phyloP scores from a whole-genome alignment of 2,329 filamentous ascomycete genomes.

The Claviceps sorghi region DNA sequence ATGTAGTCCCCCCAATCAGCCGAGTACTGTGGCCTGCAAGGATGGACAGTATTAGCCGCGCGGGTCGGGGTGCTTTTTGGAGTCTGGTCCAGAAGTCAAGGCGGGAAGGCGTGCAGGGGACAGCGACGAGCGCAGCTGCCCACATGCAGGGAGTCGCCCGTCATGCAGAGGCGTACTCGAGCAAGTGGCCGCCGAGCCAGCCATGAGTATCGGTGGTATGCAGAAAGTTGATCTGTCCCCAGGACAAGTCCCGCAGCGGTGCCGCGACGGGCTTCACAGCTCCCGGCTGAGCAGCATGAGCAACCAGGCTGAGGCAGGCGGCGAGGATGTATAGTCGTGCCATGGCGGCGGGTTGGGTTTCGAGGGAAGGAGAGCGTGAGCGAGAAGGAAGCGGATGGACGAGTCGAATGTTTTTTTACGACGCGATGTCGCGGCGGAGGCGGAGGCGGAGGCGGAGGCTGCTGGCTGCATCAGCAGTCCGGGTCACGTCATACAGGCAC shows the following conservation, averaged over 20 bases:
- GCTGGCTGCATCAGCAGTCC: too few relatives aligned
- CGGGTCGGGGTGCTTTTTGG: not conserved
- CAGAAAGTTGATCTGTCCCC: constrained; percentile 95
- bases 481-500: too few relatives aligned
- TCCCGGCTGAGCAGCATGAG: constrained; percentile 53
- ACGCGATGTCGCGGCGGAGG: not conserved
- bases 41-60: not conserved
- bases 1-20: constrained; percentile 98
- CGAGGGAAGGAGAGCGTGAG: too few relatives aligned
- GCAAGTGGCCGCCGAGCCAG: constrained; percentile 85
- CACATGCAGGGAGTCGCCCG: not conserved
- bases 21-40: constrained; percentile 63
- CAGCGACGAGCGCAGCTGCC: too few relatives aligned
- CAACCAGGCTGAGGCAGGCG: constrained; percentile 19
- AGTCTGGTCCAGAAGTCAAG: too few relatives aligned
- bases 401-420: not conserved
- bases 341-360: constrained; percentile 11
- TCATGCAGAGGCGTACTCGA: constrained; percentile 49
- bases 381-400: not conserved
- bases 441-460: too few relatives aligned
- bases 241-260: constrained; percentile 69
- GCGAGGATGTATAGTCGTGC: constrained; percentile 12
- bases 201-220: constrained; percentile 94
- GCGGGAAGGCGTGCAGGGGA: too few relatives aligned
- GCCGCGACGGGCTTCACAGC: constrained; percentile 65